phyloP scores from a whole-genome alignment of 208 protist genomes.

The Trypanosoma platydactyli region DNA sequence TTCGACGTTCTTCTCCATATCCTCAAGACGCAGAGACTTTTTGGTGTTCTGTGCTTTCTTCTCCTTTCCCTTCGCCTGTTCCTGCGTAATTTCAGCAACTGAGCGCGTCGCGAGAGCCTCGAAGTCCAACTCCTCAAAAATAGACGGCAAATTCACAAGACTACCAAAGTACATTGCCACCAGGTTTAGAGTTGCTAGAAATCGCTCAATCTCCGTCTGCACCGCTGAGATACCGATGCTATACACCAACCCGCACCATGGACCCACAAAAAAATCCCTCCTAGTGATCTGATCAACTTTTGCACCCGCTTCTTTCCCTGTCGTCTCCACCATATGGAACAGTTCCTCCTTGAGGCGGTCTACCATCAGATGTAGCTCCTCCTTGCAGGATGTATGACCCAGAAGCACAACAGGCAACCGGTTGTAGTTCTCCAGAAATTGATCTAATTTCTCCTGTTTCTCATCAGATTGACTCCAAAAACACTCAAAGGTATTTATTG shows the following conservation, averaged over 20 bases:
- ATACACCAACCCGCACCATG: conserved; percentile 62
- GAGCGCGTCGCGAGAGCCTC: conserved; percentile 38
- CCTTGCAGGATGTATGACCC: conserved; percentile 55
- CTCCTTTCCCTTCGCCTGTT: conserved; percentile 39
- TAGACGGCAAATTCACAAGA: conserved; percentile 54
- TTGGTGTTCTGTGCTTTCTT: conserved; percentile 44
- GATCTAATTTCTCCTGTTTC: conserved; percentile 65
- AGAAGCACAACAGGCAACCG: conserved; percentile 39
- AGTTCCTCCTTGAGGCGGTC: conserved; percentile 51
- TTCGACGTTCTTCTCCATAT: conserved; percentile 48
- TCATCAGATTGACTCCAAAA: conserved; percentile 66
- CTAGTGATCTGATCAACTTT: conserved; percentile 57
- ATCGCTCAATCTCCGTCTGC: conserved; percentile 74
- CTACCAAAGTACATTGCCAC: conserved; percentile 72
- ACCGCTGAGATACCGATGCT: conserved; percentile 52
- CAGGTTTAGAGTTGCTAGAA: conserved; percentile 52
- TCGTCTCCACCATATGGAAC: conserved; percentile 43
- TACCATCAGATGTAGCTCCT: conserved; percentile 67
- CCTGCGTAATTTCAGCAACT: conserved; percentile 15
- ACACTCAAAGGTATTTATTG: conserved; percentile 33
- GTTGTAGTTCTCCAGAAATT: conserved; percentile 60
- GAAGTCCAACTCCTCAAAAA: conserved; percentile 62
- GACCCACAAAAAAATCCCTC: conserved; percentile 53
- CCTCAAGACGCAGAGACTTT: conserved; percentile 42
- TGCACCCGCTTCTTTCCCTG: conserved; percentile 35